These are phyloP conservation scores for Melanopsichium pennsylvanicum DNA, from an alignment of 1,284 basidiomycete species.

Conservation along the genomic window DNA sequence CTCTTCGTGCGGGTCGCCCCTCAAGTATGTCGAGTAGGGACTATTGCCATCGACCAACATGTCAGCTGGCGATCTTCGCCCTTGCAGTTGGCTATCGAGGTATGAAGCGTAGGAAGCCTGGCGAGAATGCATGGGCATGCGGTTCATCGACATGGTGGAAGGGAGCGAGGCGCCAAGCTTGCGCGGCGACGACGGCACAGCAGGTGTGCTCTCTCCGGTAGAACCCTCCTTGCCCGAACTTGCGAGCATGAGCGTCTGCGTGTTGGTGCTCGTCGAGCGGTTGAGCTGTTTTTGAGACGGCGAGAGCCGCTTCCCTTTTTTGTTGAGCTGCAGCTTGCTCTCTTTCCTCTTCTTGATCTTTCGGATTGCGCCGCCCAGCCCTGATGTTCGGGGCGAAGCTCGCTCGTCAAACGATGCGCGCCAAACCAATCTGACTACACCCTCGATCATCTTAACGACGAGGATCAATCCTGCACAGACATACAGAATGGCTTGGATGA, in stretches of 20 bases:
- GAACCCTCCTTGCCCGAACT: constrained; percentile 21
- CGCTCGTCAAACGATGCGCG: constrained; percentile 81
- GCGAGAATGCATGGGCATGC: constrained; percentile 50
- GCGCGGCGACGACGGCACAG: constrained; percentile 19
- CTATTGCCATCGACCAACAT: constrained; percentile 36
- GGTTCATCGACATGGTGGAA: constrained; percentile 28
- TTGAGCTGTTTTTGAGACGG: constrained; percentile 13
- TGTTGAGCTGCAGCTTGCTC: constrained; percentile 44
- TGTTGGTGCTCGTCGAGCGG: constrained; percentile 16
- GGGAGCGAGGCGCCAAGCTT: constrained; percentile 31
- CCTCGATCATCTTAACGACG: constrained; percentile 83
- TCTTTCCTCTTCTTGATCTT: constrained; percentile 46
- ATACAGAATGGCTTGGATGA: constrained; percentile 85
- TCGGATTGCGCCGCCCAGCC: constrained; percentile 53
- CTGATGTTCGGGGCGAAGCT: constrained; percentile 40
- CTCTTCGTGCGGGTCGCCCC: constrained; percentile 53
- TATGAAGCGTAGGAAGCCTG: constrained; percentile 54
- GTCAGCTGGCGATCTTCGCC: constrained; percentile 34
- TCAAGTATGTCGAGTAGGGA: constrained; percentile 47
- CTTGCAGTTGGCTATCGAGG: constrained; percentile 43
- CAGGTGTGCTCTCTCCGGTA: constrained; percentile 20
- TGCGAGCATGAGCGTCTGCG: constrained; percentile 35
- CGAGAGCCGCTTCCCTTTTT: constrained; percentile 22
- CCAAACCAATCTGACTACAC: constrained; percentile 78
- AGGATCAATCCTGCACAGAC: constrained; percentile 82